Evolutionary conservation across 768 basidiomycete species (phyloP).

Genomic region (Suillus subaureus): DNA sequence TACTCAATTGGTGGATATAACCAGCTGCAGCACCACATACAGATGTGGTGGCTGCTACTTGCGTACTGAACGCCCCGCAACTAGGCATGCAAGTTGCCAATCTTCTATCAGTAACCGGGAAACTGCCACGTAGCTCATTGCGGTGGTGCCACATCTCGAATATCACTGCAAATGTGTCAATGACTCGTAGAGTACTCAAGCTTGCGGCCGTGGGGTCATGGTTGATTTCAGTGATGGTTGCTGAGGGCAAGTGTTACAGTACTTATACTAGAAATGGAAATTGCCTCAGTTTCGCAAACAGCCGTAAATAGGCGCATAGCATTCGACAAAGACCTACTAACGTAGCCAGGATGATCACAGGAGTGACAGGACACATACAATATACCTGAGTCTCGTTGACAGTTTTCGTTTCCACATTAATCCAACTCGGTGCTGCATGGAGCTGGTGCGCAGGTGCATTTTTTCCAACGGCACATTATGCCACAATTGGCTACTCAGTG

Average conservation of each 20-base stretch:
- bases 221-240: too few species aligned
- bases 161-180: too few species aligned
- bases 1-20: neutral
- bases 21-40: neutral
- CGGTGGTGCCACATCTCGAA: neutral
- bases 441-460: neutral
- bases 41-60: neutral
- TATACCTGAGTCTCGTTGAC: neutral
- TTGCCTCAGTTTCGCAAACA: too few species aligned
- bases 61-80: neutral
- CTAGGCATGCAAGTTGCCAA: neutral
- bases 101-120: neutral
- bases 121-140: neutral
- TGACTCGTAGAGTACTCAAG: too few species aligned
- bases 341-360: too few species aligned
- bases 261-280: too few species aligned
- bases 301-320: too few species aligned
- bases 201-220: too few species aligned
- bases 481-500: neutral
- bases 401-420: neutral
- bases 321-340: too few species aligned
- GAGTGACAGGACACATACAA: too few species aligned
- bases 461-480: neutral
- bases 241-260: too few species aligned
- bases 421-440: neutral